Evolutionary conservation across 176 grass and related monocot genomes (phyloP), one percentile per base, ranked within the genome.

Genomic region (Luzula sylvatica): DNA sequence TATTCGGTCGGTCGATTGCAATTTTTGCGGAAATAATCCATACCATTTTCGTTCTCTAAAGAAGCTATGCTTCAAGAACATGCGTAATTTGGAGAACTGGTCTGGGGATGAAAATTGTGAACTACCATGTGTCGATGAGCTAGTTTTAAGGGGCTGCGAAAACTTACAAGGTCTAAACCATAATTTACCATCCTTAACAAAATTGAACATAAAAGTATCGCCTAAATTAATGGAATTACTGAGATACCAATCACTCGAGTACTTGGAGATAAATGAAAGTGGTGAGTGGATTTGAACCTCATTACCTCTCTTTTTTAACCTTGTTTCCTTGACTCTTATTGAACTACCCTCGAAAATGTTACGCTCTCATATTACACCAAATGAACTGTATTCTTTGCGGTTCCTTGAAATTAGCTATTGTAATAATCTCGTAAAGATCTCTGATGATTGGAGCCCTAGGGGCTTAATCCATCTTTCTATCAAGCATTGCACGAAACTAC

Each of bases 211-310:
- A 16, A 38, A 76, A 76, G 66, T 46, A 7, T 72, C 53, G 26
- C 60, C 17, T 2, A 0, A 2, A 0, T 68, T 82, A 2, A 0
- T 3, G 0, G 67, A 72, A 13, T 15, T 76, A 23, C 41, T 3
- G 17, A 21, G 8, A 4, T 82, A 61, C 28, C 72, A 50, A 16
- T 67, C 48, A 20, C 72, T 82, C n/a, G 40, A 43, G 11, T 23
- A 60, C 3, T 24, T 76, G 4, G 40, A 76, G 2, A 28, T 68
- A n/a, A 24, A 4, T 27, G 24, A 24, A 42, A 25, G 26, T 38
- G 61, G 40, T 32, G 17, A 72, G n/a, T 82, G 79, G 79, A 76
- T 82, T 68, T 62, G 27, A 53, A 15, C 6, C n/a, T 68, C 67
- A 35, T 68, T 57, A 67, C 9, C 0, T 13, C 42, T 25, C 38